Evolutionary conservation across 2,329 filamentous ascomycete genomes (phyloP), one percentile per base, ranked within the genome.

Genomic region (Colletotrichum musae): DNA sequence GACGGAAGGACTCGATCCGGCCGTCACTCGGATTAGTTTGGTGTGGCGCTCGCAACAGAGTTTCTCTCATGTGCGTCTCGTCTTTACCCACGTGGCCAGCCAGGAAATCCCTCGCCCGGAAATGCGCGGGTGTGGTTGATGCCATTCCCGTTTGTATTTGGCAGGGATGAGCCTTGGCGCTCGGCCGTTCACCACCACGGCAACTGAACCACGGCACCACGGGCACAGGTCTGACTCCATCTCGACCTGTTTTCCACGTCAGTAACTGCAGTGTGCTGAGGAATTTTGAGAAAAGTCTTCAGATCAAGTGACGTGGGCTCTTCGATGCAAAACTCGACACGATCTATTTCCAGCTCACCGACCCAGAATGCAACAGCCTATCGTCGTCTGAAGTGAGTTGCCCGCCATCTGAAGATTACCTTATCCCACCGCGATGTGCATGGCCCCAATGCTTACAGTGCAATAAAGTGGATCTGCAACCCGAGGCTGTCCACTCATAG

Each of bases 101-200:
- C 51, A 39, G 52, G 18, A 41, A 16, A 7, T n/a, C 13, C 54
- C 60, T 63, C 18, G 18, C 24, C 15, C 41, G 26, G 16, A 12
- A 9, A 56, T 16, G 28, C 9, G 21, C 43, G 4, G 16, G 16
- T 3, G 13, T 7, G 43, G 28, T 4, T n/a, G 41, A 58, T 50
- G 43, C 18, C 53, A 39, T 39, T 48, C 15, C 26, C 21, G 60
- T 18, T 6, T 28, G 32, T 12, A 15, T n/a, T 10, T 1, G 28
- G 15, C 51, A 41, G 43, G 60, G 60, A 58, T 50, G 32, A 9
- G 28, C 52, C 52, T 48, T 63, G 51, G 28, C 43, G 28, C 7
- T 21, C 41, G 13, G 41, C 13, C 13, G 13, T n/a, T 43, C 6
- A 43, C 13, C 41, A 15, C 39, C 39, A 43, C 12, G 9, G 12